phyloP scores from a whole-genome alignment of 192 early-diverging fungal species.

The Backusella westeae region DNA sequence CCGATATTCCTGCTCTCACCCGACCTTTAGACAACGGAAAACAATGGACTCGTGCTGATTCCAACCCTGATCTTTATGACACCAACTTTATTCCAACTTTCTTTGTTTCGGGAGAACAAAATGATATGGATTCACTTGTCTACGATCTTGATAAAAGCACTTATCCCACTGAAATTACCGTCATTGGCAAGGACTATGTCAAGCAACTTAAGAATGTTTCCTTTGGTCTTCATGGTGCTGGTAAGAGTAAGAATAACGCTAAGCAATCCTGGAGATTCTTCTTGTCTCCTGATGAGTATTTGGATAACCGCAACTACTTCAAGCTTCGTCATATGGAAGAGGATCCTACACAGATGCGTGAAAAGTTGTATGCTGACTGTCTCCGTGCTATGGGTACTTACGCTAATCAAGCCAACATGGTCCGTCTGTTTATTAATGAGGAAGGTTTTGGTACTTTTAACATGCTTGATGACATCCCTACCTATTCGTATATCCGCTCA shows the following conservation, averaged over 20 bases:
- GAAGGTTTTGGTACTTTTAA: slow-evolving; percentile 48
- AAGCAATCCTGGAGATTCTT: slow-evolving; percentile 49
- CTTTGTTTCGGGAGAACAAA: slow-evolving; percentile 32
- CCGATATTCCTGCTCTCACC: slow-evolving; percentile 42
- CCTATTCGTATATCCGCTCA: slow-evolving; percentile 41
- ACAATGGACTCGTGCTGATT: slow-evolving; percentile 12
- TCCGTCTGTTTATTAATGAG: slow-evolving; percentile 45
- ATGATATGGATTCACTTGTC: slow-evolving; percentile 30
- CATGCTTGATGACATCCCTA: slow-evolving; percentile 40
- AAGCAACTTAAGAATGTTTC: slow-evolving; percentile 27
- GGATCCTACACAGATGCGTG: slow-evolving; percentile 53
- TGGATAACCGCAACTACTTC: slow-evolving; percentile 38
- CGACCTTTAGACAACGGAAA: slow-evolving; percentile 35
- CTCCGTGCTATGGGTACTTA: slow-evolving; percentile 42
- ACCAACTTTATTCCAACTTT: slow-evolving; percentile 46
- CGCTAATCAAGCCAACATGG: slow-evolving; percentile 44
- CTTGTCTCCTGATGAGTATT: slow-evolving; percentile 19
- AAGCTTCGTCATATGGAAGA: slow-evolving; percentile 50
- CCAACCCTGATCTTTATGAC: slow-evolving; percentile 33
- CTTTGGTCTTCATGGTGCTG: slow-evolving; percentile 42
- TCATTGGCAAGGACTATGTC: slow-evolving; percentile 38
- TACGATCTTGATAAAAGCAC: slow-evolving; percentile 3
- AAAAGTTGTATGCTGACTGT: slow-evolving; percentile 50
- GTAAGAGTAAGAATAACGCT: slow-evolving; percentile 46
- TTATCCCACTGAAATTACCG: slow-evolving; percentile 31